Percentiles rank a stretch among this genome's conserved stretches.
phyloP scores from a whole-genome alignment of 164 flowering plant species.

The Tetrastigma voinierianum region DNA sequence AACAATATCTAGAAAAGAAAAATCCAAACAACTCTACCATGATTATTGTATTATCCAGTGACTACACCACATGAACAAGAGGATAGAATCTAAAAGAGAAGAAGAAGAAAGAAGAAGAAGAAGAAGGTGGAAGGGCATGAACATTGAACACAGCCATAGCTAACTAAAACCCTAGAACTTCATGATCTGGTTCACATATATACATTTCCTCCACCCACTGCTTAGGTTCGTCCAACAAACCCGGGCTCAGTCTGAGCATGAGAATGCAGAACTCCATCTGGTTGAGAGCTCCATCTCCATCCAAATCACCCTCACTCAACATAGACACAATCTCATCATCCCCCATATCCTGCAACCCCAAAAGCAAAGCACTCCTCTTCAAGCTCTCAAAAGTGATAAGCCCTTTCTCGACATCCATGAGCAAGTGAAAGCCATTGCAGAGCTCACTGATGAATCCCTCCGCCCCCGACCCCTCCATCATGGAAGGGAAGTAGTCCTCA shows the following conservation, averaged over 20 bases:
- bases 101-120: too few relatives aligned
- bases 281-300: constrained; percentile 56
- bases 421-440: constrained; percentile 35
- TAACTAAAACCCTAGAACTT: too few relatives aligned
- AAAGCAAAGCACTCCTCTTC: constrained; percentile 38
- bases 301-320: constrained; percentile 58
- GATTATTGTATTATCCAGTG: too few relatives aligned
- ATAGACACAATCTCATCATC: constrained; percentile 42
- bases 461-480: constrained; percentile 27
- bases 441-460: constrained; percentile 39
- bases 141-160: too few relatives aligned
- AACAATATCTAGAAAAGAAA: too few relatives aligned
- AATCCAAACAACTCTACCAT: too few relatives aligned
- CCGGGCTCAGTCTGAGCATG: constrained; percentile 58
- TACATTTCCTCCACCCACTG: constrained; percentile 14
- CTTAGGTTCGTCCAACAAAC: constrained; percentile 29
- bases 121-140: too few relatives aligned
- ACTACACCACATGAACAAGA: too few relatives aligned
- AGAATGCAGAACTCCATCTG: constrained; percentile 64
- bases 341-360: constrained; percentile 34
- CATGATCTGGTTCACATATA: too few relatives aligned
- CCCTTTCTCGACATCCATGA: constrained; percentile 37
- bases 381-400: constrained; percentile 49
- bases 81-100: too few relatives aligned
- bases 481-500: constrained; percentile 42